Conservation (phyloP, 768 basidiomycete species). For the Suillus brevipes region DNA sequence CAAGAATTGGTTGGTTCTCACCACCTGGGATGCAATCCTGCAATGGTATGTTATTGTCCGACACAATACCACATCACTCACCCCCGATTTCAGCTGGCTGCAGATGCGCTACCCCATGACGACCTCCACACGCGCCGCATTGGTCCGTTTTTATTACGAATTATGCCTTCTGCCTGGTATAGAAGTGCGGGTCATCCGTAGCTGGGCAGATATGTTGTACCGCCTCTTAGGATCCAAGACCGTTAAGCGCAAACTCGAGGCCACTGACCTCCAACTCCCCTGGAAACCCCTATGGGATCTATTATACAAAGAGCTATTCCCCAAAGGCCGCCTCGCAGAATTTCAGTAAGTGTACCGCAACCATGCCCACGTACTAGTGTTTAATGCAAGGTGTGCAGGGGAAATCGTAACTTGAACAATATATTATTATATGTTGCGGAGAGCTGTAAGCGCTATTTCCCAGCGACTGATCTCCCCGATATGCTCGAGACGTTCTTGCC, state of each 20-base stretch:
- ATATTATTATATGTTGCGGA: constrained; percentile 75
- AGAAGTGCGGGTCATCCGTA: constrained; percentile 67
- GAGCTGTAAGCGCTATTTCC: constrained; percentile 68
- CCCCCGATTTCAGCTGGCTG: constrained; percentile 58
- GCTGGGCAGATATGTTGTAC: constrained; percentile 78
- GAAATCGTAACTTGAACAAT: constrained; percentile 65
- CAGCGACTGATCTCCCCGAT: constrained; percentile 58
- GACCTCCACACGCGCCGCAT: constrained; percentile 66
- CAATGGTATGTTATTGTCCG: constrained; percentile 56
- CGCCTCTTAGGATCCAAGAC: constrained; percentile 68
- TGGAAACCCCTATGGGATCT: constrained; percentile 79
- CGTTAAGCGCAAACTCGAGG: constrained; percentile 68
- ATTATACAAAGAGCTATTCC: constrained; percentile 74
- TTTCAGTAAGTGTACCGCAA: constrained; percentile 41
- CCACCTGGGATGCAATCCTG: constrained; percentile 77
- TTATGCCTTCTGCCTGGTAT: constrained; percentile 75
- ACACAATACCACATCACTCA: constrained; percentile 2
- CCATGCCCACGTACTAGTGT: background rate
- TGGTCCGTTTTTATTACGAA: constrained; percentile 76
- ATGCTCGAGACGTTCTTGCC: constrained; percentile 78
- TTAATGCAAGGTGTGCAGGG: constrained; percentile 10
- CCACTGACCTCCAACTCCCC: constrained; percentile 62
- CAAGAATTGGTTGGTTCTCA: constrained; percentile 72
- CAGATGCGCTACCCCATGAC: constrained; percentile 78
- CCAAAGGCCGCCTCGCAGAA: constrained; percentile 62